Evolutionary conservation across 2,329 filamentous ascomycete species (phyloP).

Genomic region (Davidsoniella australis): DNA sequence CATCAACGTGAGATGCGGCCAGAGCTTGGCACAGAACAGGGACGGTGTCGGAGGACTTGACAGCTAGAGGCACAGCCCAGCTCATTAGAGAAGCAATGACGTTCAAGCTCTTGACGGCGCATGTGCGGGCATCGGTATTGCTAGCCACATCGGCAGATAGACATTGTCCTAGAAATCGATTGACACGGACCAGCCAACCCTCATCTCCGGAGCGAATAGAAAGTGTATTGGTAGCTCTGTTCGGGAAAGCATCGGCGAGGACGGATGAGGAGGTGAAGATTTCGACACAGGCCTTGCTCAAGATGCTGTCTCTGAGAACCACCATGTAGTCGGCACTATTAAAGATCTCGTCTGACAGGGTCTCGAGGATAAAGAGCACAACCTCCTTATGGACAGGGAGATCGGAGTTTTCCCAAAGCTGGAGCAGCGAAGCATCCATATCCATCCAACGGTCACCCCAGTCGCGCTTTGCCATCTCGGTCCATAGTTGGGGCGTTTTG

Average conservation of each 20-base stretch:
- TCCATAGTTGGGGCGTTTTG: conserved; percentile 89
- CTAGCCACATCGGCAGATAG: conserved; percentile 46
- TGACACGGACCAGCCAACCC: conserved; percentile 72
- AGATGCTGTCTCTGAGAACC: conserved; percentile 60
- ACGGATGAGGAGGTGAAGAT: conserved; percentile 73
- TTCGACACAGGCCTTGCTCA: conserved; percentile 83
- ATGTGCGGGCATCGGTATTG: conserved; percentile 49
- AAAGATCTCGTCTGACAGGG: conserved; percentile 86
- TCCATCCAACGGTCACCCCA: conserved; percentile 91
- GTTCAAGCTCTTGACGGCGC: conserved; percentile 59
- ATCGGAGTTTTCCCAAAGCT: conserved; percentile 59
- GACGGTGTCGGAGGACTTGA: conserved; percentile 54
- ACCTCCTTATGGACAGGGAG: conserved; percentile 59
- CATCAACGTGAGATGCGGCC: conserved; percentile 48
- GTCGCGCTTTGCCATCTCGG: conserved; percentile 78
- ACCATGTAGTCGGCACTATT: conserved; percentile 77
- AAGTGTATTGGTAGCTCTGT: conserved; percentile 43
- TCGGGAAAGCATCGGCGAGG: conserved; percentile 58
- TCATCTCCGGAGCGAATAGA: conserved; percentile 62
- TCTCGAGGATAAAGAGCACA: conserved; percentile 76
- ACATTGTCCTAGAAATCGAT: conserved; percentile 56
- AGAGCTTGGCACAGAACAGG: conserved; percentile 54
- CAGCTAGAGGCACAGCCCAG: conserved; percentile 76
- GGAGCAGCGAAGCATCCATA: conserved; percentile 73
- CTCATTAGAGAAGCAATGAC: conserved; percentile 63